phyloP scores from a whole-genome alignment of 805 yeast species.

The Pichia gijzeniarum region DNA sequence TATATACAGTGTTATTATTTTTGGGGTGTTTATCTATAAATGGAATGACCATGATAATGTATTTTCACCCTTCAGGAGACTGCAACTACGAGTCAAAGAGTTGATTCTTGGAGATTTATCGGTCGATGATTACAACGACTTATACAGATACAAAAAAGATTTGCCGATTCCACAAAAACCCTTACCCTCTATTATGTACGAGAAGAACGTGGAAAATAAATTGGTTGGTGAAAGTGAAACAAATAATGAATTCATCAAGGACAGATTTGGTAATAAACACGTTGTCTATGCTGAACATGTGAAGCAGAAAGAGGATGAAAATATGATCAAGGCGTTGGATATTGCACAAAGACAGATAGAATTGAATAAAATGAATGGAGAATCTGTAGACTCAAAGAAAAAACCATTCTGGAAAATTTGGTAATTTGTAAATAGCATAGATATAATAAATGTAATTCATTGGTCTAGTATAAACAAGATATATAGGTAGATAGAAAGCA shows the following conservation, averaged over 20 bases:
- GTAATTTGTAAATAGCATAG: constrained; percentile 11
- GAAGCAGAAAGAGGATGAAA: constrained; percentile 62
- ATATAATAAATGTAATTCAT: not conserved
- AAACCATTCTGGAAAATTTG: constrained; percentile 28
- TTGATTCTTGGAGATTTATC: constrained; percentile 45
- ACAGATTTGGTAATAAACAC: constrained; percentile 59
- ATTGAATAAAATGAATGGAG: constrained; percentile 15
- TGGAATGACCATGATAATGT: constrained; percentile 83
- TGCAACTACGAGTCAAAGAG: constrained; percentile 52
- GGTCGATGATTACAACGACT: constrained; percentile 57
- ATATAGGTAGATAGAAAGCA: not conserved
- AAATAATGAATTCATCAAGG: constrained; percentile 45
- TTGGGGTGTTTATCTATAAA: constrained; percentile 64
- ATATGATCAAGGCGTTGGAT: constrained; percentile 39
- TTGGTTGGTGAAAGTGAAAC: constrained; percentile 29
- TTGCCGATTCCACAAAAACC: constrained; percentile 35
- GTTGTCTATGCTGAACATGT: constrained; percentile 67
- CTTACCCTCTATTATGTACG: constrained; percentile 31
- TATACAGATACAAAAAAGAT: constrained; percentile 38
- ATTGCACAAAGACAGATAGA: constrained; percentile 28
- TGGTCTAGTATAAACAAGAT: constrained; percentile 8
- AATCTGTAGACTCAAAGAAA: not conserved
- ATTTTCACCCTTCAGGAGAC: constrained; percentile 60
- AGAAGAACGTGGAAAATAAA: constrained; percentile 32
- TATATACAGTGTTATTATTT: constrained; percentile 43